A percentile compares a stretch with the other conserved stretches of the same genome.
phyloP scores from a whole-genome alignment of 2,329 filamentous ascomycete species.

The Amauroascus verrucosus region DNA sequence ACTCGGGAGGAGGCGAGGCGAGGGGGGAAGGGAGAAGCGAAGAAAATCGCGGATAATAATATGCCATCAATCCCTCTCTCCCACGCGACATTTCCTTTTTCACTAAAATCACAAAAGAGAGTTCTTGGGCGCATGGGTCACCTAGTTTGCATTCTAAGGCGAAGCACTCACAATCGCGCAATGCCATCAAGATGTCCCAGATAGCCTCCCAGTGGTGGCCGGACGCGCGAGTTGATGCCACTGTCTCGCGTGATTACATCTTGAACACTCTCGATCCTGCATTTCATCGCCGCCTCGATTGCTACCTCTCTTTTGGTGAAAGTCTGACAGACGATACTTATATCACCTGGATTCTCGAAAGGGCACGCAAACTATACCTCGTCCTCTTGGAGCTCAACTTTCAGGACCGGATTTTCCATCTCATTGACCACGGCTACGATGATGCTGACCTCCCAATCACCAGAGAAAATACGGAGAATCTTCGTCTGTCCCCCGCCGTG shows the following conservation, averaged over 20 bases:
- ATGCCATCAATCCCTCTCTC: conserved; percentile 9
- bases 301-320: conserved; percentile 35
- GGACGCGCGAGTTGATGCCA: conserved; percentile 36
- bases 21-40: not conserved
- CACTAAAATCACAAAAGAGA: not conserved
- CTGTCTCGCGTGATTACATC: conserved; percentile 34
- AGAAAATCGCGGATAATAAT: not conserved
- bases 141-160: conserved; percentile 13
- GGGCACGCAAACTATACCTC: conserved; percentile 49
- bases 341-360: conserved; percentile 53
- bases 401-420: conserved; percentile 53
- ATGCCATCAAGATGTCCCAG: conserved; percentile 22
- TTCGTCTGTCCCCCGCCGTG: conserved; percentile 43
- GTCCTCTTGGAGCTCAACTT: conserved; percentile 50
- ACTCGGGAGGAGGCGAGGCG: not conserved
- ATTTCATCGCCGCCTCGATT: conserved; percentile 26
- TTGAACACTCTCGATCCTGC: conserved; percentile 24
- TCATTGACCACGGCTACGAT: conserved; percentile 52
- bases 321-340: conserved; percentile 43
- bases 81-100: conserved; percentile 3
- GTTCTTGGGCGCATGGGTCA: not conserved
- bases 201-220: conserved; percentile 37
- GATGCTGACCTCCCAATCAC: conserved; percentile 52
- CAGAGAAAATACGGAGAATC: conserved; percentile 39
- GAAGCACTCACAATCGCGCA: conserved; percentile 11